Evolutionary conservation across 1,139 yeast genomes (phyloP).

Genomic region (Yamadazyma kanchanaburiensis): DNA sequence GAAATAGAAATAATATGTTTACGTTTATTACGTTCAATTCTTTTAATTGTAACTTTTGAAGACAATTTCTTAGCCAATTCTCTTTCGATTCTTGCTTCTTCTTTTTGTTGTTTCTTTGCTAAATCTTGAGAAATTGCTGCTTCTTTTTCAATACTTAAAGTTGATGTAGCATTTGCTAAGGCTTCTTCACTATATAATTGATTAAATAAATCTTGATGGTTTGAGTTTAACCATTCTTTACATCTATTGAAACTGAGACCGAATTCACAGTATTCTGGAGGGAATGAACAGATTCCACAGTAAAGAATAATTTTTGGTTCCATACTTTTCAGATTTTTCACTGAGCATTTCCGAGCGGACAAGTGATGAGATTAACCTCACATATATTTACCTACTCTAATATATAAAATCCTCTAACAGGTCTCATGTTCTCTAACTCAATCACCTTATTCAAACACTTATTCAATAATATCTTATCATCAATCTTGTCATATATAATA

Average conservation of each 20-base stretch:
- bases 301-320: slow-evolving; percentile 52
- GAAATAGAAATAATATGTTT: slow-evolving; percentile 84
- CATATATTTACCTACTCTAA: too few relatives aligned
- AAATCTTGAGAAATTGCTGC: slow-evolving; percentile 79
- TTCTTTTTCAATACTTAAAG: slow-evolving; percentile 70
- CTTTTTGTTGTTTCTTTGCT: slow-evolving; percentile 82
- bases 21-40: slow-evolving; percentile 88
- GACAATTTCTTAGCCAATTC: slow-evolving; percentile 76
- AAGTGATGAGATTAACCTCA: too few relatives aligned
- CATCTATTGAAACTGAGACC: slow-evolving; percentile 81
- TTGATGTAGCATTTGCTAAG: slow-evolving; percentile 48
- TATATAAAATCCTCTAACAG: slow-evolving; percentile 50
- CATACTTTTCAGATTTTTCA: too few relatives aligned
- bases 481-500: slow-evolving; percentile 58
- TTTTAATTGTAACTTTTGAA: slow-evolving; percentile 76
- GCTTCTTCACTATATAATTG: slow-evolving; percentile 60
- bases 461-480: slow-evolving; percentile 51
- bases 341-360: too few relatives aligned
- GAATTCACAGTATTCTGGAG: slow-evolving; percentile 94
- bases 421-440: slow-evolving; percentile 62
- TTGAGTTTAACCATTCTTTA: slow-evolving; percentile 72
- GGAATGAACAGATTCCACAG: slow-evolving; percentile 83
- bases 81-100: slow-evolving; percentile 84
- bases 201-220: slow-evolving; percentile 54
- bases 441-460: slow-evolving; percentile 64